A percentile compares a stretch with the other conserved stretches of the same genome.
phyloP scores from a whole-genome alignment of 805 yeast species.

The Hanseniaspora hatyaiensis region DNA sequence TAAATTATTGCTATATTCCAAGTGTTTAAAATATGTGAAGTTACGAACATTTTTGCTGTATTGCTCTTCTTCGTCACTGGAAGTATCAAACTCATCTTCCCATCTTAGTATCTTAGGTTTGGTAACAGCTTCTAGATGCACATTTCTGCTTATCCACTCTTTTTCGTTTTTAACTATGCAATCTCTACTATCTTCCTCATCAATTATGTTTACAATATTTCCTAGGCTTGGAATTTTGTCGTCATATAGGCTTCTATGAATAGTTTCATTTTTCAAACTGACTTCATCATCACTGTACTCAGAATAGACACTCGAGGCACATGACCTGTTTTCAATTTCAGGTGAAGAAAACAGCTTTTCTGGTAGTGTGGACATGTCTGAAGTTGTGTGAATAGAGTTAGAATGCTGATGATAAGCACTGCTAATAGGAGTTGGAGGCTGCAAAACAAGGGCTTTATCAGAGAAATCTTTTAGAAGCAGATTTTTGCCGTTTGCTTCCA shows the following conservation, averaged over 20 bases:
- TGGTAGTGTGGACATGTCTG: slow-evolving; percentile 13
- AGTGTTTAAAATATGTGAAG: background rate
- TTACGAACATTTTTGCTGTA: background rate
- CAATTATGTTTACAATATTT: background rate
- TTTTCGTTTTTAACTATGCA: background rate
- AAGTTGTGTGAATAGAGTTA: slow-evolving; percentile 4
- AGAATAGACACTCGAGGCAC: slow-evolving; percentile 13
- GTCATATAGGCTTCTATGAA: background rate
- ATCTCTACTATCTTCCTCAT: no score
- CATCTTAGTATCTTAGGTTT: slow-evolving; percentile 1
- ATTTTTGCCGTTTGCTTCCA: background rate
- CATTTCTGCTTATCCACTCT: background rate
- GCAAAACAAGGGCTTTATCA: no score
- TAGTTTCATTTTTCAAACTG: background rate
- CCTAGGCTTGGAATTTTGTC: background rate
- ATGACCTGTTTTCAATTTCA: slow-evolving; percentile 12
- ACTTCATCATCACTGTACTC: slow-evolving; percentile 1
- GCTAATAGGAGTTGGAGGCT: background rate
- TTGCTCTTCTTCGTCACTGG: background rate
- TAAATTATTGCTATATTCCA: background rate
- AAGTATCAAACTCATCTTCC: background rate
- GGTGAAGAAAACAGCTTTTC: slow-evolving; percentile 14
- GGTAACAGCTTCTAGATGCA: background rate
- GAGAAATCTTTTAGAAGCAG: no score
- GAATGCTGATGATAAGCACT: slow-evolving; percentile 6